Evolutionary conservation across 1,284 basidiomycete genomes (phyloP), one percentile per base, ranked within the genome.

Genomic region (Boletus subluridellus): DNA sequence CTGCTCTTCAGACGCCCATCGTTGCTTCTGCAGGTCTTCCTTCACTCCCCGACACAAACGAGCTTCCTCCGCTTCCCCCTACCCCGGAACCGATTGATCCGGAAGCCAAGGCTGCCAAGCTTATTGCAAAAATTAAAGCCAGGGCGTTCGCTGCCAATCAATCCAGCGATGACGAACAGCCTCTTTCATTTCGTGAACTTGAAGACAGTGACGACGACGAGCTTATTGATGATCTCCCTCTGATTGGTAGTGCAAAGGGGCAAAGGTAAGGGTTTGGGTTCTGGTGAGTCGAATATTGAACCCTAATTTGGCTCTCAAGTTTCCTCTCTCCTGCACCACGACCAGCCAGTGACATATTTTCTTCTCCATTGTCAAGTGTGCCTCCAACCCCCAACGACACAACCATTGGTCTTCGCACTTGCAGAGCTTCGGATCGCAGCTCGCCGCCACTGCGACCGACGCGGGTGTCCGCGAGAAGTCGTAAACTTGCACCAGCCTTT

Each of bases 121-220:
- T 89, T 42, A 84, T 90, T 50, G 84, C 80, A 6, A 74, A 82
- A 37, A 86, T 90, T 58, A 85, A 79, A 69, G 84, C 81, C 7
- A 78, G 76, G 58, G 84, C 81, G 4, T 74, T 73, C 50, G 78
- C 78, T 15, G 76, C 74, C 30, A 74, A 66, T 21, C 65, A 69
- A 15, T 76, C 75, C 35, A 82, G 79, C 47, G 77, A 78, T 15
- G 78, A 80, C 17, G 73, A 79, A 50, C 69, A 62, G 26, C 68
- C 66, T 39, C 62, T 71, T 41, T 68, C 77, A 52, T 74, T 83
- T 63, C 72, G 74, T 21, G 81, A 83, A 14, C 68, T 74, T 24
- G 77, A 78, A 48, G 80, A 80, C 51, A 80, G 79, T 54, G 82
- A 83, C 54, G 81, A 83, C 5, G 81, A 79, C 4, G 80, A 80